Evolutionary conservation across 371 early-diverging fungal genomes (phyloP).

Genomic region (Zychaea mexicana): DNA sequence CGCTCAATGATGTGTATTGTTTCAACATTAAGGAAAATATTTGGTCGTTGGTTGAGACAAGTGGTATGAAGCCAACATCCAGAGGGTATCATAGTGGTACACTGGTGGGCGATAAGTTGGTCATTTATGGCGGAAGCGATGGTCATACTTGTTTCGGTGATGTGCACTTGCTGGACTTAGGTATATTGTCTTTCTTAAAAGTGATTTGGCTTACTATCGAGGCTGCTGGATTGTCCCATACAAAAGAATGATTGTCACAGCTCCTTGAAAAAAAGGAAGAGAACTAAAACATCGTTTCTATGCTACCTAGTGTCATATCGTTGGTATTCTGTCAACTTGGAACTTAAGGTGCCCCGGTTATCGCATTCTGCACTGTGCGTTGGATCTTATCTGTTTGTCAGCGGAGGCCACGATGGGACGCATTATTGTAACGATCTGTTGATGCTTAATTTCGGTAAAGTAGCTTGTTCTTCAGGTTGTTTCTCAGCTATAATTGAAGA

Average conservation of each 20-base stretch:
- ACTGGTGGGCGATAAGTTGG: conserved; percentile 75
- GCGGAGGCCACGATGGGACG: conserved; percentile 87
- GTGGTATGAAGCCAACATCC: conserved; percentile 64
- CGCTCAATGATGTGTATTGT: conserved; percentile 70
- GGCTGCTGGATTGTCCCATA: too few relatives aligned
- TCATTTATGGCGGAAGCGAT: conserved; percentile 88
- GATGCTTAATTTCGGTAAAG: conserved; percentile 76
- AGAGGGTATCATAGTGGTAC: conserved; percentile 89
- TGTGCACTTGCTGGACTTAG: conserved; percentile 75
- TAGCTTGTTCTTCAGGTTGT: neutral
- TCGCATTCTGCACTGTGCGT: conserved; percentile 82
- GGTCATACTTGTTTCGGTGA: conserved; percentile 88
- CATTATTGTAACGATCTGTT: conserved; percentile 77
- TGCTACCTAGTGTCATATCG: neutral
- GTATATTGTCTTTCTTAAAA: conserved; percentile 22
- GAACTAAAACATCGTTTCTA: neutral
- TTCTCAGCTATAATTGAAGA: neutral
- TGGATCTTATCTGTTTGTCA: conserved; percentile 84
- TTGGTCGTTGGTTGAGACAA: conserved; percentile 61
- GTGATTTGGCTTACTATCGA: too few relatives aligned
- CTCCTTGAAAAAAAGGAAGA: too few relatives aligned
- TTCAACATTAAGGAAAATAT: conserved; percentile 44
- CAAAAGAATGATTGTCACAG: too few relatives aligned
- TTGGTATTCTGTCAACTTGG: conserved; percentile 62
- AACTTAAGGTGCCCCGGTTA: conserved; percentile 68